These are phyloP conservation scores for Lasiosphaeriaceae sp. DNA, from an alignment of 495 filamentous ascomycete species.

Conservation along the genomic window DNA sequence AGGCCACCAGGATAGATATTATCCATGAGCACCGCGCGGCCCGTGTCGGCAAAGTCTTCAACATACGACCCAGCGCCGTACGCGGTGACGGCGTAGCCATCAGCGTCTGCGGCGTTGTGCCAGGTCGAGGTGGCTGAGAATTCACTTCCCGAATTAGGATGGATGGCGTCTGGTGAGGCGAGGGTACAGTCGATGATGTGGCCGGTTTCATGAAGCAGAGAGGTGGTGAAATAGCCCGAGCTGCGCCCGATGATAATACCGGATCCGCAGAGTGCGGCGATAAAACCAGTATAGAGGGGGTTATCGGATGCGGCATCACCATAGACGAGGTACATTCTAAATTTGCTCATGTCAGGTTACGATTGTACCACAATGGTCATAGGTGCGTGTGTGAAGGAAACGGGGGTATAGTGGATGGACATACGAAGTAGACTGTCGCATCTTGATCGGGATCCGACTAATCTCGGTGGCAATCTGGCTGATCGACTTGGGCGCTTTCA, in stretches of 20 bases:
- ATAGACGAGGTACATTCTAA: conserved; percentile 5
- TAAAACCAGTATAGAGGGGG: conserved; percentile 5
- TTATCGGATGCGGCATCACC: conserved; percentile 6
- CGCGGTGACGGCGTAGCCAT: conserved; percentile 12
- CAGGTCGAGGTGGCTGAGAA: conserved; percentile 5
- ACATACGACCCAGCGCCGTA: conserved; percentile 9
- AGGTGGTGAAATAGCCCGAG: conserved; percentile 10
- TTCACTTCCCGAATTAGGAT: neutral
- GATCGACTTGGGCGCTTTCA: neutral
- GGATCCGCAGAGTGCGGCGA: neutral
- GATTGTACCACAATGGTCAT: neutral
- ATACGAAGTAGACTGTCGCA: conserved; percentile 4
- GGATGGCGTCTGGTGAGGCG: conserved; percentile 2
- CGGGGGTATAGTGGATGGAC: neutral
- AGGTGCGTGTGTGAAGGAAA: neutral
- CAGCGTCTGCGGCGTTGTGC: conserved; percentile 1
- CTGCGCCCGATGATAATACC: conserved; percentile 12
- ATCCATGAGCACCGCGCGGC: conserved; percentile 12
- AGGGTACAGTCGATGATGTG: conserved; percentile 11
- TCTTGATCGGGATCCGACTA: conserved; percentile 2
- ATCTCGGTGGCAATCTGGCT: conserved; percentile 5
- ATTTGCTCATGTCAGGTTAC: neutral
- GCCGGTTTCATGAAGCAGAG: conserved; percentile 13
- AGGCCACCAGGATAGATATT: conserved; percentile 11
- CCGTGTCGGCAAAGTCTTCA: conserved; percentile 16